phyloP scores from a whole-genome alignment of 2,329 filamentous ascomycete species.

The Monilinia vaccinii-corymbosi region DNA sequence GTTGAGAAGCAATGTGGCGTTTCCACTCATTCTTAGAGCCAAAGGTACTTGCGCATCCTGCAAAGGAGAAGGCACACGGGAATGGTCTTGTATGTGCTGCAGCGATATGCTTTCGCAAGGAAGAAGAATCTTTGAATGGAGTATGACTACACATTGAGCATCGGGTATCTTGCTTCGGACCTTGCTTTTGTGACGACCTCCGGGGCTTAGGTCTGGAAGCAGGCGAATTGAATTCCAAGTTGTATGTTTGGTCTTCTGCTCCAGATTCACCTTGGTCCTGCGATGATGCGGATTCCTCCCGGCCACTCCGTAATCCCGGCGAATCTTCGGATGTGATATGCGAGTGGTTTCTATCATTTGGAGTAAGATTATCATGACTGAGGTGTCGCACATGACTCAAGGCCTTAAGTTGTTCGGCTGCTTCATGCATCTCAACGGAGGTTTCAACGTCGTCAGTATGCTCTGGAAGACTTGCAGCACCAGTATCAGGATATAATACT shows the following conservation, averaged over 20 bases:
- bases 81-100: conserved; percentile 67
- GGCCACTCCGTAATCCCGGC: conserved; percentile 27
- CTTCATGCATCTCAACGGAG: conserved; percentile 61
- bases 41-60: conserved; percentile 76
- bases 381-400: conserved; percentile 52
- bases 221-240: conserved; percentile 29
- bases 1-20: conserved; percentile 82
- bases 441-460: conserved; percentile 47
- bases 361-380: conserved; percentile 36
- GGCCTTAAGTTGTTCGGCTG: conserved; percentile 57
- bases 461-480: conserved; percentile 22
- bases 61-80: conserved; percentile 75
- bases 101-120: conserved; percentile 56
- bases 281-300: conserved; percentile 36
- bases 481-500: conserved; percentile 22
- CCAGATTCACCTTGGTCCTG: conserved; percentile 33
- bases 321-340: conserved; percentile 28
- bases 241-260: conserved; percentile 33
- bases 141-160: conserved; percentile 54
- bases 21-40: conserved; percentile 98
- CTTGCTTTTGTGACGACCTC: conserved; percentile 29
- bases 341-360: conserved; percentile 27
- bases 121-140: conserved; percentile 59
- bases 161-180: conserved; percentile 50
- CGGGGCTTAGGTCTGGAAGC: conserved; percentile 27